These are phyloP conservation scores for Fusarium sp. DNA, from an alignment of 2,329 filamentous ascomycete genomes.

Conservation along the genomic window DNA sequence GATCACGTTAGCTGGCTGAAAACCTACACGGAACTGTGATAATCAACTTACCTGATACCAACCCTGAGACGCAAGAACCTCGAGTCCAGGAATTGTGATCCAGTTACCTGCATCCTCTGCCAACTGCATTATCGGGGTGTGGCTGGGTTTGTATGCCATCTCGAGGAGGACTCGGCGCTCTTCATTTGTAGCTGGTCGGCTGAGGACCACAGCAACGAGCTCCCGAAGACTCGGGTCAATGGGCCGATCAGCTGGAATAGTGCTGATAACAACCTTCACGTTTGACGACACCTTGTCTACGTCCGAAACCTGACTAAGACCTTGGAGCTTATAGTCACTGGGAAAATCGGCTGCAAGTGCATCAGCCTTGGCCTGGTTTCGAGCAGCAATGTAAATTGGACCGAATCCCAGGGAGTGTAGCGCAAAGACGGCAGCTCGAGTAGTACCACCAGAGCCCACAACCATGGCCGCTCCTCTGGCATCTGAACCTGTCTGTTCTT, in stretches of 20 bases:
- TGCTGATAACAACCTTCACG: conserved; percentile 80
- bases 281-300: conserved; percentile 63
- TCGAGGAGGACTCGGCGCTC: conserved; percentile 77
- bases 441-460: conserved; percentile 91
- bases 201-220: conserved; percentile 67
- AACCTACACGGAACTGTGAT: not conserved
- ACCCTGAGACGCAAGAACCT: conserved; percentile 91
- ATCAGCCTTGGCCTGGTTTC: conserved; percentile 75
- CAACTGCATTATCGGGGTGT: conserved; percentile 86
- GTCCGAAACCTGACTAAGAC: conserved; percentile 64
- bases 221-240: conserved; percentile 78
- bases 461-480: conserved; percentile 82
- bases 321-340: conserved; percentile 73
- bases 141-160: conserved; percentile 93
- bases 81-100: conserved; percentile 85
- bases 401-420: conserved; percentile 84
- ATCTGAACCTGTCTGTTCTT: conserved; percentile 44
- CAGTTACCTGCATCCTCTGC: conserved; percentile 79
- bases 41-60: conserved; percentile 77
- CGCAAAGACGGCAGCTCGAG: conserved; percentile 89
- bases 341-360: conserved; percentile 80
- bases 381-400: conserved; percentile 88
- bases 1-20: conserved; percentile 29
- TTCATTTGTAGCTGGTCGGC: conserved; percentile 50
- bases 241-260: conserved; percentile 87